Conservation (phyloP, 106 monocot genomes). For the Dioscorea dumetorum region DNA sequence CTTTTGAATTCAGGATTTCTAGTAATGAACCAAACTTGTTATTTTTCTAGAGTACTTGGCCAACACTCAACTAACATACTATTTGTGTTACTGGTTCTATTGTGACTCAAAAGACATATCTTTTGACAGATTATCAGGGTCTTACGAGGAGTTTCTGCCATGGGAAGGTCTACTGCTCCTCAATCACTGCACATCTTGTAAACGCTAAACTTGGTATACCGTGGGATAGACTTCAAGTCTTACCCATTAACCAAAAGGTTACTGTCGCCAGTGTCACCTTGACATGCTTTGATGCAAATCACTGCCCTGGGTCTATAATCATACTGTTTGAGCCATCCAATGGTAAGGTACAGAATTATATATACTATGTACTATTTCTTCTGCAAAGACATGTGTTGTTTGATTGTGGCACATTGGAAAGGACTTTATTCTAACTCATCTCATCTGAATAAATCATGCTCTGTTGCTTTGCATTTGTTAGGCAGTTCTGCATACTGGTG, state of each 20-base stretch:
- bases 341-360: slow-evolving; percentile 55
- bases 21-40: no score
- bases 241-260: slow-evolving; percentile 75
- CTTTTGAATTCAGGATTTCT: no score
- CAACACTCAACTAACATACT: no score
- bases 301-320: slow-evolving; percentile 93
- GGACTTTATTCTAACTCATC: neutral
- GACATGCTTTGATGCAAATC: slow-evolving; percentile 94
- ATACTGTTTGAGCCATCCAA: slow-evolving; percentile 94
- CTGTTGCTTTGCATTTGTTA: slow-evolving; percentile 9
- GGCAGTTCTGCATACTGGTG: slow-evolving; percentile 93
- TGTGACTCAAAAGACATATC: neutral
- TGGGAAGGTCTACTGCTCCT: slow-evolving; percentile 98
- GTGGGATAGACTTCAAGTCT: slow-evolving; percentile 66
- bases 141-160: slow-evolving; percentile 79
- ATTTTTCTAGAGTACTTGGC: no score
- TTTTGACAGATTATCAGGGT: slow-evolving; percentile 88
- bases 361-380: neutral
- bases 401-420: neutral
- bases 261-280: slow-evolving; percentile 56
- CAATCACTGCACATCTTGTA: slow-evolving; percentile 84
- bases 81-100: no score
- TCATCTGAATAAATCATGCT: neutral
- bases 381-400: neutral
- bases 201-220: slow-evolving; percentile 85